Percentiles rank a stretch among this genome's conserved stretches.
These are phyloP conservation scores for Encephalitozoon romaleae DNA, from an alignment of 371 early-diverging fungal species.

Conservation along the genomic window DNA sequence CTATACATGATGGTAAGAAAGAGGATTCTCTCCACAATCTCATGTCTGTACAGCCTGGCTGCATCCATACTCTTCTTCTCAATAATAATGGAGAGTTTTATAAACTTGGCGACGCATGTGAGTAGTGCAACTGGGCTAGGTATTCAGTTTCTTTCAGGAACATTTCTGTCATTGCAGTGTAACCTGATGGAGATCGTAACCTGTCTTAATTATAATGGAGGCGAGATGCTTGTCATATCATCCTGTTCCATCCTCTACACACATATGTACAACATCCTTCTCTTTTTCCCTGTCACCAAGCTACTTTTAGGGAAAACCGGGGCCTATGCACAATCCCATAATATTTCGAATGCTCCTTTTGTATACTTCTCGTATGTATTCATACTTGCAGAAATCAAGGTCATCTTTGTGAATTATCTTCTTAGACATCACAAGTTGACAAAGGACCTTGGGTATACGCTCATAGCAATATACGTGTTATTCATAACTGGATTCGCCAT, in stretches of 20 bases:
- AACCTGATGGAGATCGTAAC: background rate
- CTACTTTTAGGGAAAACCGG: background rate
- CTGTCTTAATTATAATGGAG: background rate
- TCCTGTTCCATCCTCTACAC: conserved; percentile 13
- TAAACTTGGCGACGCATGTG: background rate
- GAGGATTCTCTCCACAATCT: background rate
- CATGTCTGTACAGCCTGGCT: background rate
- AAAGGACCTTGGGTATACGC: conserved; percentile 15
- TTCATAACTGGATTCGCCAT: conserved; percentile 6
- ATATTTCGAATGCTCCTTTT: background rate
- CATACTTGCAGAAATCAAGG: background rate
- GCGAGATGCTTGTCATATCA: background rate
- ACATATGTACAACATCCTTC: background rate
- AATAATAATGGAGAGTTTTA: background rate
- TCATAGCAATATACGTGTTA: conserved; percentile 7
- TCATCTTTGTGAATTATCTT: conserved; percentile 18
- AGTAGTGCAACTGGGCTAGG: background rate
- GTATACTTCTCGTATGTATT: conserved; percentile 8
- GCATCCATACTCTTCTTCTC: background rate
- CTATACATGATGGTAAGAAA: background rate
- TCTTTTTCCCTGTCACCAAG: background rate
- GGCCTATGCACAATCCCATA: background rate
- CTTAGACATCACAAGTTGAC: conserved; percentile 22
- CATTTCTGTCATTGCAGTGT: background rate
- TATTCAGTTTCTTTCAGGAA: background rate